Conservation (phyloP, 495 filamentous ascomycete genomes). For the Hypoxylon intermedium region DNA sequence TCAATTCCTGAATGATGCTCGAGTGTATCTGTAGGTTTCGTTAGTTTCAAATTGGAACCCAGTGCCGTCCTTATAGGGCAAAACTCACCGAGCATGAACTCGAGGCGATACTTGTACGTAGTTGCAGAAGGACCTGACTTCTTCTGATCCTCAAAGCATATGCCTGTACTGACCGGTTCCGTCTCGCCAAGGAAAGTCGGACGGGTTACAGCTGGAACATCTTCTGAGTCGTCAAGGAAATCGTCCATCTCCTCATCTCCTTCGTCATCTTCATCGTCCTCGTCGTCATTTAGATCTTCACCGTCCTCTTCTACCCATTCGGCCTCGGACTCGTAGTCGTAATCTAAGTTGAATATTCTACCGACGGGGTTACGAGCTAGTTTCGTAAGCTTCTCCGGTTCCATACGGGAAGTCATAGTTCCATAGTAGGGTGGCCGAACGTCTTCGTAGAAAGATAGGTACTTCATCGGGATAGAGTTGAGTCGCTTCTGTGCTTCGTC, state of each 20-base stretch:
- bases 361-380: slow-evolving; percentile 75
- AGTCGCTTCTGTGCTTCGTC: slow-evolving; percentile 61
- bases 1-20: slow-evolving; percentile 68
- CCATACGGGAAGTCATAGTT: slow-evolving; percentile 69
- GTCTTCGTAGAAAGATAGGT: slow-evolving; percentile 82
- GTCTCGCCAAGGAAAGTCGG: slow-evolving; percentile 66
- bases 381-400: slow-evolving; percentile 51
- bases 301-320: slow-evolving; percentile 90
- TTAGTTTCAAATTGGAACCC: slow-evolving; percentile 14
- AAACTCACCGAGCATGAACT: slow-evolving; percentile 71
- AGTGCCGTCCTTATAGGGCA: background rate
- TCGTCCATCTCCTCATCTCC: slow-evolving; percentile 73
- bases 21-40: slow-evolving; percentile 39
- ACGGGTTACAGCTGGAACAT: slow-evolving; percentile 44
- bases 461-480: slow-evolving; percentile 72
- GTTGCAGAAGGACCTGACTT: slow-evolving; percentile 51
- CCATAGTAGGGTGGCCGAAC: slow-evolving; percentile 90
- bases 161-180: slow-evolving; percentile 75
- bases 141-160: slow-evolving; percentile 76
- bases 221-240: slow-evolving; percentile 77
- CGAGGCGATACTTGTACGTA: slow-evolving; percentile 68
- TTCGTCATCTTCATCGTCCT: slow-evolving; percentile 78
- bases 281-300: slow-evolving; percentile 76
- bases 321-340: slow-evolving; percentile 96
- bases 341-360: slow-evolving; percentile 74